Conservation (phyloP, 345 rosid genomes). For the Bruguiera parviflora region DNA sequence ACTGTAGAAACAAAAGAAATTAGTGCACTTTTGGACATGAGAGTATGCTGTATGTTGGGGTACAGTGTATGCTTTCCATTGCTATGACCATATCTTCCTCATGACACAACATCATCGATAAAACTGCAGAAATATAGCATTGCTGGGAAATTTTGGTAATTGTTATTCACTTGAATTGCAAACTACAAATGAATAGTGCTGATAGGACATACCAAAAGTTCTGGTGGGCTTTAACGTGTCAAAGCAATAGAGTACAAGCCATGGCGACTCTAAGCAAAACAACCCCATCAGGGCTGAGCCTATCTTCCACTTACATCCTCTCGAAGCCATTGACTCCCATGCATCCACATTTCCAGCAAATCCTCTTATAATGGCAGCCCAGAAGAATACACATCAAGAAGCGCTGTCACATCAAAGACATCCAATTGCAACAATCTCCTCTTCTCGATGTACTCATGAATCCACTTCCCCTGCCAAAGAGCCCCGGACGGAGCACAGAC, state of each 20-base stretch:
- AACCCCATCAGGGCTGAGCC: slow-evolving; percentile 46
- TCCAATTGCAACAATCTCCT: slow-evolving; percentile 31
- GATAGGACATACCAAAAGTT: too few relatives aligned
- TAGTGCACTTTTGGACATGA: too few relatives aligned
- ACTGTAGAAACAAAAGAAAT: too few relatives aligned
- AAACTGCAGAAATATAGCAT: too few relatives aligned
- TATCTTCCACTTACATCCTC: slow-evolving; percentile 39
- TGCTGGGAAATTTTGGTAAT: too few relatives aligned
- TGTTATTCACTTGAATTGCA: too few relatives aligned
- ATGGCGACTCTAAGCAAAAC: slow-evolving; percentile 47
- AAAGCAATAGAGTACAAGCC: slow-evolving; percentile 37
- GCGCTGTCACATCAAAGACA: slow-evolving; percentile 48
- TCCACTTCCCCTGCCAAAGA: slow-evolving; percentile 52
- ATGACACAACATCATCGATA: too few relatives aligned
- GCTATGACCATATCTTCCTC: too few relatives aligned
- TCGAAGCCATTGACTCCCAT: slow-evolving; percentile 43
- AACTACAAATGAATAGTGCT: too few relatives aligned
- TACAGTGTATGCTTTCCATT: too few relatives aligned
- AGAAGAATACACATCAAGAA: slow-evolving; percentile 47
- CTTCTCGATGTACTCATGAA: slow-evolving; percentile 47
- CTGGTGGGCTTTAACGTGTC: too few relatives aligned
- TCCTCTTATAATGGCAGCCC: slow-evolving; percentile 58
- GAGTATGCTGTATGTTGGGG: too few relatives aligned
- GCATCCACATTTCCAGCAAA: slow-evolving; percentile 46
- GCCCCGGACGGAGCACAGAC: slow-evolving; percentile 56